A percentile compares a stretch with the other conserved stretches of the same genome.
Conservation (phyloP, 2,329 filamentous ascomycete species). For the Pestalotiopsis sp. region DNA sequence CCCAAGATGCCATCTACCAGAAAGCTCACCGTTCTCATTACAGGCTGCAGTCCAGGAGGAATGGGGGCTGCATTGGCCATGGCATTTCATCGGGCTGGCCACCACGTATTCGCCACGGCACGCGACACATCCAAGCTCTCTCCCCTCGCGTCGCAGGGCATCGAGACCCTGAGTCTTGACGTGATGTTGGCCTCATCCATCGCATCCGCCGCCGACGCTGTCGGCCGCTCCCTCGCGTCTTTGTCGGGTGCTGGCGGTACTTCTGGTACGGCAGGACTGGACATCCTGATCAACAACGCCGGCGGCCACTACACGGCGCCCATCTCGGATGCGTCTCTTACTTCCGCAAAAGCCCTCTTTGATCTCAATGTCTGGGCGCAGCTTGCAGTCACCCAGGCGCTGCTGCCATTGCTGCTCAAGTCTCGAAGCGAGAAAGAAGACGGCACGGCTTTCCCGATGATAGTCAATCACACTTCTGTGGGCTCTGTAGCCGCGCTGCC, state of each 20-base stretch:
- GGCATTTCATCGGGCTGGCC: constrained; percentile 12
- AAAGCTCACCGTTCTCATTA: constrained; percentile 13
- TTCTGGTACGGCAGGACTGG: not conserved
- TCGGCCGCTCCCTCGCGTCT: not conserved
- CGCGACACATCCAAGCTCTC: constrained; percentile 10
- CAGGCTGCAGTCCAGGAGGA: constrained; percentile 14
- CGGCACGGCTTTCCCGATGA: constrained; percentile 8
- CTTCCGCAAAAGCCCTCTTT: constrained; percentile 1
- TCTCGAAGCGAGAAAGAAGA: not conserved
- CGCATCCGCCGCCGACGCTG: not conserved
- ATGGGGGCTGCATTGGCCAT: constrained; percentile 13
- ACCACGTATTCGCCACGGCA: constrained; percentile 15
- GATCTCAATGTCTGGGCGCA: constrained; percentile 12
- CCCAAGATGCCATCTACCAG: not conserved
- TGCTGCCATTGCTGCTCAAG: constrained; percentile 2
- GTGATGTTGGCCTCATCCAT: constrained; percentile 9
- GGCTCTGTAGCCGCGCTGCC: constrained; percentile 13
- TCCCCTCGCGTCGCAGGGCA: constrained; percentile 4
- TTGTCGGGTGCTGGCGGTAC: not conserved
- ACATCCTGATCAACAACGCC: constrained; percentile 13
- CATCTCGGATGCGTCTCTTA: constrained; percentile 2
- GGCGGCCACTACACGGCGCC: constrained; percentile 3
- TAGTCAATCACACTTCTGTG: constrained; percentile 29
- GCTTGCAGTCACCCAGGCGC: constrained; percentile 3
- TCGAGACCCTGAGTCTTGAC: constrained; percentile 4